Conservation (phyloP, 176 grass and related monocot genomes). For the Olyra latifolia region DNA sequence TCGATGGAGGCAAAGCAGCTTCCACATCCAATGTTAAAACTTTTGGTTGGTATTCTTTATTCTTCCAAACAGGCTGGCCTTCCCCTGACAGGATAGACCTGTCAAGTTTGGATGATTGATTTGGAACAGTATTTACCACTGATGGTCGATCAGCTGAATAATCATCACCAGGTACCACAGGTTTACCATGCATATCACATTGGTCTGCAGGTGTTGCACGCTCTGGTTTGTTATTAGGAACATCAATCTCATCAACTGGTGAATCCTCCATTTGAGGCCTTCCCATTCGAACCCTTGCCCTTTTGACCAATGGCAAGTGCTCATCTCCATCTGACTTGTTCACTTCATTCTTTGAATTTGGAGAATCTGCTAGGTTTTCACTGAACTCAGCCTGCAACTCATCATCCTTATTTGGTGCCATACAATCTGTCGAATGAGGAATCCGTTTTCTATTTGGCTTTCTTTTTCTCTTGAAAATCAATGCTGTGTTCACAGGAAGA, state of each 20-base stretch:
- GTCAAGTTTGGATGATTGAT: conserved; percentile 30
- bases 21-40: conserved; percentile 74
- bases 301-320: conserved; percentile 94
- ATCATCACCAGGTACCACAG: conserved; percentile 24
- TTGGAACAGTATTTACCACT: conserved; percentile 34
- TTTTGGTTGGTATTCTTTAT: conserved; percentile 58
- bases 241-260: conserved; percentile 31
- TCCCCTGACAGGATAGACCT: conserved; percentile 32
- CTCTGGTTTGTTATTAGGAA: conserved; percentile 33
- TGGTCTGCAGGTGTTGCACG: conserved; percentile 14
- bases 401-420: conserved; percentile 35
- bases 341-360: conserved; percentile 63
- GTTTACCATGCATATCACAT: conserved; percentile 20
- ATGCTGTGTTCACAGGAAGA: conserved; percentile 38
- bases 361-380: conserved; percentile 46
- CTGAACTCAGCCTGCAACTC: conserved; percentile 41
- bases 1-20: conserved; percentile 98
- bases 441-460: conserved; percentile 48
- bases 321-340: conserved; percentile 89
- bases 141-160: background rate
- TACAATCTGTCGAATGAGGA: conserved; percentile 33
- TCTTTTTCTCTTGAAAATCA: conserved; percentile 71
- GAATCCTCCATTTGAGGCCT: conserved; percentile 54
- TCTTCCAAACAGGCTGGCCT: conserved; percentile 52
- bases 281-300: conserved; percentile 95